These are phyloP conservation scores for Suillus occidentalis DNA, from an alignment of 768 basidiomycete species.

Conservation along the genomic window DNA sequence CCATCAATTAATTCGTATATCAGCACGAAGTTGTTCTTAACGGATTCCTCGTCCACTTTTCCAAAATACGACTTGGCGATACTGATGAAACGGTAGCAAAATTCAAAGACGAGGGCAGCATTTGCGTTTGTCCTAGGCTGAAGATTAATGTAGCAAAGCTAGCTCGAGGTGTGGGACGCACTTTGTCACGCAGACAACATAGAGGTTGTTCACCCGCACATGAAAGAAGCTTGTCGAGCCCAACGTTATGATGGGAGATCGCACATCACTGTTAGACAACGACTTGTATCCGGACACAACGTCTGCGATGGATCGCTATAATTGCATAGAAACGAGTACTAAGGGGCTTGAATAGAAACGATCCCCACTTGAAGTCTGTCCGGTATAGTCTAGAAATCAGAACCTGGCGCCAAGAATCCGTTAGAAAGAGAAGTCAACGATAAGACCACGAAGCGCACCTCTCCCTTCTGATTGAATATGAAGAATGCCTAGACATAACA, in stretches of 20 bases:
- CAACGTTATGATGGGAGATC: slow-evolving; percentile 95
- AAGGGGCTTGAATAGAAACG: slow-evolving; percentile 13
- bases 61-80: slow-evolving; percentile 97
- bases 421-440: slow-evolving; percentile 8
- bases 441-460: slow-evolving; percentile 54
- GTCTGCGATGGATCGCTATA: slow-evolving; percentile 88
- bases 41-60: slow-evolving; percentile 95
- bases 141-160: slow-evolving; percentile 3
- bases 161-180: slow-evolving; percentile 35
- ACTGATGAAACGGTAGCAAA: slow-evolving; percentile 92
- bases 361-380: slow-evolving; percentile 91
- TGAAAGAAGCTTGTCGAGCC: slow-evolving; percentile 99
- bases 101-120: slow-evolving; percentile 97
- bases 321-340: not conserved
- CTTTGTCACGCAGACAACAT: slow-evolving; percentile 96
- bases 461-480: slow-evolving; percentile 99
- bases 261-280: slow-evolving; percentile 95
- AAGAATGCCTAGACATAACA: slow-evolving; percentile 81
- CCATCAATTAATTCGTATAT: slow-evolving; percentile 99
- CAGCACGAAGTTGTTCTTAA: slow-evolving; percentile 99
- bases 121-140: slow-evolving; percentile 85
- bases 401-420: slow-evolving; percentile 49
- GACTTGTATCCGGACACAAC: slow-evolving; percentile 99
- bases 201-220: slow-evolving; percentile 92
- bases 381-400: slow-evolving; percentile 95